Percentiles rank a stretch among this genome's conserved stretches.
These are phyloP conservation scores for Umbellularia californica DNA, from an alignment of 164 flowering plant species.

Conservation along the genomic window DNA sequence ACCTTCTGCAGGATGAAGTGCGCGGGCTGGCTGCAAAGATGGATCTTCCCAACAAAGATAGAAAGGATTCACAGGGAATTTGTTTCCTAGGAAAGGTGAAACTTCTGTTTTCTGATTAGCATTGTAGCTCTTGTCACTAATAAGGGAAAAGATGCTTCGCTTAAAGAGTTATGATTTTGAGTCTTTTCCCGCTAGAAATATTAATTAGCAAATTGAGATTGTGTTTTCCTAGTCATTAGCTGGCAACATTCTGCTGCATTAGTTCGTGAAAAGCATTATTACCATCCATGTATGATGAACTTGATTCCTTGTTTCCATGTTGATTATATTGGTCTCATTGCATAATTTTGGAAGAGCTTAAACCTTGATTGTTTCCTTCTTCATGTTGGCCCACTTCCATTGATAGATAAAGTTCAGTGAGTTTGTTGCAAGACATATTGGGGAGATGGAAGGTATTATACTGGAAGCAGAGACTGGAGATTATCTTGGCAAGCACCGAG, in stretches of 20 bases:
- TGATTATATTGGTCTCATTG: background rate
- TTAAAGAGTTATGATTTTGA: background rate
- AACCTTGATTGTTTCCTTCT: background rate
- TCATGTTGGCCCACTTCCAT: background rate
- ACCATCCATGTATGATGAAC: background rate
- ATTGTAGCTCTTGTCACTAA: background rate
- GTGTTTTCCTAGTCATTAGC: background rate
- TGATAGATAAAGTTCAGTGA: slow-evolving; percentile 88
- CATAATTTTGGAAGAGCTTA: background rate
- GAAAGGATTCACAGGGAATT: slow-evolving; percentile 99
- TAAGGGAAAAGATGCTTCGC: background rate
- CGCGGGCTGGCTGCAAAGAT: slow-evolving; percentile 64
- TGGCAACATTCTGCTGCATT: background rate
- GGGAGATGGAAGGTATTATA: slow-evolving; percentile 86
- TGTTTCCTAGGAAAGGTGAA: slow-evolving; percentile 97
- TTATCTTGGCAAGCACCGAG: slow-evolving; percentile 82
- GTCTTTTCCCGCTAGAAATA: background rate
- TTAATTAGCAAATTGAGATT: background rate
- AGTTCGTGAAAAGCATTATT: background rate
- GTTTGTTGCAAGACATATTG: slow-evolving; percentile 88
- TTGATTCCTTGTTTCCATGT: background rate
- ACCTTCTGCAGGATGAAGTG: slow-evolving; percentile 67
- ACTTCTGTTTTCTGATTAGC: slow-evolving; percentile 5
- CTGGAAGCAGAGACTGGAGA: slow-evolving; percentile 96
- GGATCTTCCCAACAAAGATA: slow-evolving; percentile 83